Conservation (phyloP, 768 basidiomycete species). For the Rhizopogon vinicolor region DNA sequence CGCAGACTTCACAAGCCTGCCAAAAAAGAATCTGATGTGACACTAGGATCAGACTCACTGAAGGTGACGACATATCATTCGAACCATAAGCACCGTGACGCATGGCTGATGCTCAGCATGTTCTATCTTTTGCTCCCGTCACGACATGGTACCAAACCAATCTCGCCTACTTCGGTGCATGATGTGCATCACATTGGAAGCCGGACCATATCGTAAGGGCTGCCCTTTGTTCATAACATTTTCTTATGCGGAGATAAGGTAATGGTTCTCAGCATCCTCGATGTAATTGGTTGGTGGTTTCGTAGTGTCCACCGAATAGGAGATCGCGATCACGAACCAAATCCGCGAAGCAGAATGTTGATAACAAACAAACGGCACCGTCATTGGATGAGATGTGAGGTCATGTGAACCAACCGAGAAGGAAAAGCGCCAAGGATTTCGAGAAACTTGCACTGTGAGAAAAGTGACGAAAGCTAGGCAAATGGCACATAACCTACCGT, state of each 20-base stretch:
- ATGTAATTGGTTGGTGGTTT: conserved; percentile 7
- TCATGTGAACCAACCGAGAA: not conserved
- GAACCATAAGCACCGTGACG: not conserved
- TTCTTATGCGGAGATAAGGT: conserved; percentile 21
- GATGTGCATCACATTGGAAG: not conserved
- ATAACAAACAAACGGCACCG: not conserved
- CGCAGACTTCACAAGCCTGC: not conserved
- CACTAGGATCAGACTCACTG: not conserved
- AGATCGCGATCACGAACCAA: not conserved
- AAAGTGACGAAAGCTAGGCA: not conserved
- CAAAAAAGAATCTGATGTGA: not conserved
- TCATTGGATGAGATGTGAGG: not conserved
- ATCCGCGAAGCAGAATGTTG: not conserved
- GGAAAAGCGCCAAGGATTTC: not conserved
- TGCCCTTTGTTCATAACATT: conserved; percentile 10
- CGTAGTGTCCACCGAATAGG: not conserved
- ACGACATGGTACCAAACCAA: conserved; percentile 2
- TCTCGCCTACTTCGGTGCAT: conserved; percentile 4
- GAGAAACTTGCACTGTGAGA: conserved; percentile 4
- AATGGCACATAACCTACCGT: not conserved
- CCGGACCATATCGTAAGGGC: conserved; percentile 11
- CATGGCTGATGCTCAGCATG: not conserved
- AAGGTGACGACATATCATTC: not conserved
- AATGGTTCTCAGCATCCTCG: conserved; percentile 7
- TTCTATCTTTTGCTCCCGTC: conserved; percentile 1